Evolutionary conservation across 2,329 filamentous ascomycete genomes (phyloP), one percentile per base, ranked within the genome.

Genomic region (Lachnellula suecica): DNA sequence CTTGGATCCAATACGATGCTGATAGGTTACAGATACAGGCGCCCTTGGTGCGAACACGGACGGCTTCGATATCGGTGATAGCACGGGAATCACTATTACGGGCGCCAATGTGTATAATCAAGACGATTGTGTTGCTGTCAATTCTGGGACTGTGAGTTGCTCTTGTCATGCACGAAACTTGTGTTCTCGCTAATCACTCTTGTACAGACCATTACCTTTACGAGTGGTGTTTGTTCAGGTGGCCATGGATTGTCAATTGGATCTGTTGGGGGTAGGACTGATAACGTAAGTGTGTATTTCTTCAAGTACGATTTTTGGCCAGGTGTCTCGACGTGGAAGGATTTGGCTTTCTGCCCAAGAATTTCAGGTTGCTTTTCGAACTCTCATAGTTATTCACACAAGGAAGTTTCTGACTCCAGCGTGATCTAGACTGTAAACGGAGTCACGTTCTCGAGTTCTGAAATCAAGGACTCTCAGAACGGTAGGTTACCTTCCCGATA

Each of bases 61-160:
- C 56, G 76, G 69, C 8, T 79, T 79, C 55, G 75, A 79, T 54
- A 71, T 80, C 71, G 74, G 48, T 66, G 61, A 42, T 74, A 44
- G 70, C 13, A 70, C 66, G n/a, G 70, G 69, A 25, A 68, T 82
- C 27, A 74, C 69, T 42, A 81, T 83, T 61, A 71, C 10, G 22
- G 53, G 74, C 25, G 76, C 77, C 19, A 73, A 70, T 53, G 71
- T 82, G 42, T 72, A 76, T 63, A 83, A 82, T 67, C 80, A 83
- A 67, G 79, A 83, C 52, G 80, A 83, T 61, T 83, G 79, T 59
- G 68, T 83, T 23, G 79, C 79, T 34, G 67, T 83, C 58, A 83
- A 82, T 68, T 79, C 76, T 1, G 79, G 79, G 49, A 74, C 69
- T 9, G 65, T 70, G 61, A 59, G 62, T 56, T 27, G 38, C 57